Evolutionary conservation across 495 filamentous ascomycete species (phyloP), one percentile per base, ranked within the genome.

Genomic region (Talaromyces liani): DNA sequence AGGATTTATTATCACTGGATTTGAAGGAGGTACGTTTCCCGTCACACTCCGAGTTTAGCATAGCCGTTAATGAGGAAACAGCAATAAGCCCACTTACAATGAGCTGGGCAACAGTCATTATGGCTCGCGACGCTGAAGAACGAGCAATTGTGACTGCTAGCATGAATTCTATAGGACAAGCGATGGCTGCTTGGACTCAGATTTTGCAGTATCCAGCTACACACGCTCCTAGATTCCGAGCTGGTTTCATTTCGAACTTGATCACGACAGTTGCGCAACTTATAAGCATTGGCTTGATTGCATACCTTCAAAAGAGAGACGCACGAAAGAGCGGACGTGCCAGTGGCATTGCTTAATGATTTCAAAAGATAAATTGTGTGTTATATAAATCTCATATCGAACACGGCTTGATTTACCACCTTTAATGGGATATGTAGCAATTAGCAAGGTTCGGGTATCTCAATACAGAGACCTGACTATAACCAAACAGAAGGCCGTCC

Each of bases 121-220:
- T 73, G 69, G 65, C 71, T 4, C 67, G 71, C 8, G 73, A 76
- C 39, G 72, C 74, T 20, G 74, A 75, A 55, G 73, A 74, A 49
- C 65, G 72, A 16, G 72, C 72, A 12, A 67, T 75, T 10, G 71
- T 75, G 4, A 75, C 69, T 7, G 74, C 73, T 0, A 74, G 70
- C 22, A 75, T 75, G 70, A 77, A 74, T 56, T 68, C 74, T 6
- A 72, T 75, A n/a, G 74, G 73, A 5, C 72, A 75, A 65, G 73
- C 72, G 8, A 73, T 74, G 49, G 67, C 64, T 8, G 72, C 69
- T 0, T 70, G 70, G 47, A 73, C 72, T 20, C 72, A 74, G 39
- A 63, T 75, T 8, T 66, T 72, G 10, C 72, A 73, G 51, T 73
- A 67, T 56, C 68, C 71, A 2, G 72, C 72, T 31, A 70, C 64